A percentile compares a stretch with the other conserved stretches of the same genome.
Evolutionary conservation across 169 alveolate species (phyloP).

Genomic region (Cyclospora cayetanensis): DNA sequence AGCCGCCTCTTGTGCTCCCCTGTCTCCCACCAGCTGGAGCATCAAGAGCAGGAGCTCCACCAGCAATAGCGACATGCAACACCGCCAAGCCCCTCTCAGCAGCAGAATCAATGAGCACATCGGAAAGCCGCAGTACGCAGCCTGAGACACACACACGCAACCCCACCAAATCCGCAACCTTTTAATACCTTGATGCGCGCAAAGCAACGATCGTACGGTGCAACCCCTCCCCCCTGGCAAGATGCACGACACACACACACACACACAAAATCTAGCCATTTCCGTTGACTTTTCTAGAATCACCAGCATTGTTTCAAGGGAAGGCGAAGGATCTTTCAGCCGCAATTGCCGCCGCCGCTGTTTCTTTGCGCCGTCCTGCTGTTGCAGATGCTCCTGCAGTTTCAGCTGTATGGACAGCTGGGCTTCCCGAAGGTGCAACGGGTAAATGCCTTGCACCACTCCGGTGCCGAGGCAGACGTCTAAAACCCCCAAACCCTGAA

Average conservation of each 20-base stretch:
- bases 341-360: conserved; percentile 1
- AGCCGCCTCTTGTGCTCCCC: too few species aligned
- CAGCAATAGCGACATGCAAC: neutral
- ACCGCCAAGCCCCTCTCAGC: neutral
- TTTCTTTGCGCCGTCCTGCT: neutral
- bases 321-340: too few species aligned
- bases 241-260: too few species aligned
- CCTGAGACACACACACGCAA: neutral
- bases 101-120: neutral
- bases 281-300: too few species aligned
- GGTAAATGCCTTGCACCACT: conserved; percentile 15
- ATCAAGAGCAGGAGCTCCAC: neutral
- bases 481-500: conserved; percentile 42
- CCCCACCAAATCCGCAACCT: too few species aligned
- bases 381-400: neutral
- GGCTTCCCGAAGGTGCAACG: conserved; percentile 23
- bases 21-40: neutral
- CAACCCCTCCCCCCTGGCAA: too few species aligned
- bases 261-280: too few species aligned
- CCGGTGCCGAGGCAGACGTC: conserved; percentile 48
- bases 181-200: too few species aligned
- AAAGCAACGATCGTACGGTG: too few species aligned
- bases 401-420: neutral
- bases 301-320: too few species aligned
- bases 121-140: conserved; percentile 14